Evolutionary conservation across 2,329 filamentous ascomycete genomes (phyloP), one percentile per base, ranked within the genome.

Genomic region (Diplodia scrobiculata): DNA sequence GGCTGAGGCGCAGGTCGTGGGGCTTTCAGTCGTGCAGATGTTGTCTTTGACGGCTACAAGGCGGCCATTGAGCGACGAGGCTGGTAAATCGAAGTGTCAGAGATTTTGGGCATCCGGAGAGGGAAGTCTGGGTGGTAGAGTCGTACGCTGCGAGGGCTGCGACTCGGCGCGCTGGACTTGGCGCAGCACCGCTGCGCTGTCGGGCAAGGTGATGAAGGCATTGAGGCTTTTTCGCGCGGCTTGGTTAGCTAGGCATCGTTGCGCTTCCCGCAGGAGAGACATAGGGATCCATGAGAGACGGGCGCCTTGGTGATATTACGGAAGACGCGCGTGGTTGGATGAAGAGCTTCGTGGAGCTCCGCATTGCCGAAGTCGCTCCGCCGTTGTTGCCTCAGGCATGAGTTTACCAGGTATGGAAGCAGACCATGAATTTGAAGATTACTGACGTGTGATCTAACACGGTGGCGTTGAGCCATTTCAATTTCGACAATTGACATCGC

Each of bases 1-100:
- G 21, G 80, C 80, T 2, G 94, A 97, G 69, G 87, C 91, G 78
- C 92, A 96, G 79, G 93, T 96, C 27, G 93, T 97, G 14, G 75
- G 78, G 9, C 77, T 67, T 6, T 74, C 72, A 19, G 70, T 72
- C 5, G 81, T 82, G 71, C 79, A 79, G 54, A 84, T 84, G 70
- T 84, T 84, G 73, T 83, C 82, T 70, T 84, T 84, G 65, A 84
- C 69, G 9, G 79, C 80, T 52, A 84, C 76, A 9, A 78, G 72
- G 54, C 72, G 76, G 65, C 78, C 78, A 36, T 59, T 41, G 19
- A 75, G 70, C 27, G 70, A 59, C 2, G 48, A 34, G 45, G 34
- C 68, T 69, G 36, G 10, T 36, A 27, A 29, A 34, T 9, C 9
- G 25, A 27, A n/a, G 11, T 5, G 27, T 36, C n/a, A 25, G 29